Conservation (phyloP, 805 yeast genomes). For the Komagataella ulmi region DNA sequence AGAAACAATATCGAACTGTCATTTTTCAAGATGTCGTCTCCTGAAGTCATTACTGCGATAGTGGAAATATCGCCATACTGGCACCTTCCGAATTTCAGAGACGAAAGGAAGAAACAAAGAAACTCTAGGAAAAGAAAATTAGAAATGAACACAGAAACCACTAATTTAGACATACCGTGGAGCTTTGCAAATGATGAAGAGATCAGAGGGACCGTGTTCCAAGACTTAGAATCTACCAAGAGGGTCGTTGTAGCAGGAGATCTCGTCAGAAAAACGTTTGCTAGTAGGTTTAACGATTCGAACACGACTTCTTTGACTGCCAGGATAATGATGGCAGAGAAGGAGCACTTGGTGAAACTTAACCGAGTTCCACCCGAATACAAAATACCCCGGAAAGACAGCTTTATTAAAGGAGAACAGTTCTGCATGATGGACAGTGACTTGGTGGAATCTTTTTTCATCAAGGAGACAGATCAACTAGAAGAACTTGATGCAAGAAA, state of each 20-base stretch:
- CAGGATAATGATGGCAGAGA: not conserved
- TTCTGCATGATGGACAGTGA: not conserved
- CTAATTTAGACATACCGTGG: not conserved
- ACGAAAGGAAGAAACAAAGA: not conserved
- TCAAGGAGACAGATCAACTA: not conserved
- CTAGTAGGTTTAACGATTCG: not conserved
- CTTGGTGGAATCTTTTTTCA: not conserved
- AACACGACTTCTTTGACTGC: not conserved
- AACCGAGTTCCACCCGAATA: not conserved
- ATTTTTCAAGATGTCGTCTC: not conserved
- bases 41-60: not conserved
- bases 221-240: not conserved
- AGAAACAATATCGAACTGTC: not conserved
- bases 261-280: not conserved
- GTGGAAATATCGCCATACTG: not conserved
- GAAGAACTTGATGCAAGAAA: not conserved
- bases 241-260: not conserved
- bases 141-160: not conserved
- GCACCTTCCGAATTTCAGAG: not conserved
- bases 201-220: not conserved
- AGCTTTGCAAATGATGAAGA: not conserved
- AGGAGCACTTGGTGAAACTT: not conserved
- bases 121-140: not conserved
- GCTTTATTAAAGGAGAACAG: not conserved
- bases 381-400: not conserved